Base-by-base conservation (phyloP, 805 yeast genomes). In the Yarrowia osloensis region DNA sequence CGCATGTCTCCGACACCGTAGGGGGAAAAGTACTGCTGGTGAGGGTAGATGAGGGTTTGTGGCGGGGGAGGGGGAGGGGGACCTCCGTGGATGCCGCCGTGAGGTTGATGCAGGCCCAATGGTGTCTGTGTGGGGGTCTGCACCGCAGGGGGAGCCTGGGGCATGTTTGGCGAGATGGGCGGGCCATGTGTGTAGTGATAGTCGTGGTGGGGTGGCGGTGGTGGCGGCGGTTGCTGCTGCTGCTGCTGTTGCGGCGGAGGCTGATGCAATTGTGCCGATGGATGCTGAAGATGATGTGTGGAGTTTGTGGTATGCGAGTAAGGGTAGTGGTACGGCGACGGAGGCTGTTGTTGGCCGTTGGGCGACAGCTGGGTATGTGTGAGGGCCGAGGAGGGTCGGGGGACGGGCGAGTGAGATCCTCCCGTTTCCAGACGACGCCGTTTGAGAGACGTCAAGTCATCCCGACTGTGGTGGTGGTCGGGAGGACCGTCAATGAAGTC, bases 171-270 rank as follows among this genome's bases (percentile, higher is more conserved):
- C 44, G 59, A 52, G n/a, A 52, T 35, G 4, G 59, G 44, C 1
- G 57, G 57, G n/a, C 59, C 59, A 17, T 52, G 59, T 19, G 59
- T 52, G 44, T 52, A 52, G 44, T 52, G 59, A 17, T 52, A 52
- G 42, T 52, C 59, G 33, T 52, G 57, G 40, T 15, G 59, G 28
- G 37, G 33, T 19, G 37, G 57, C 17, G 37, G 57, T n/a, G 39
- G 39, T 6, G 24, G 54, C 15, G 22, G 54, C 15, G 19, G 37
- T 8, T 49, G 54, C 24, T 29, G 54, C 9, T n/a, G 54, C 12
- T 26, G 54, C 28, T 19, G 55, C 22, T 28, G 52, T 15, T 31
- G 52, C 24, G 37, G 55, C 17, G 39, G 55, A 1, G 57, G 57
- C 28, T 12, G 57, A 50, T 50, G 57, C 57, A 50, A 33, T 50